Evolutionary conservation across 495 filamentous ascomycete species (phyloP).

Genomic region (Thermochaetoides thermophila): DNA sequence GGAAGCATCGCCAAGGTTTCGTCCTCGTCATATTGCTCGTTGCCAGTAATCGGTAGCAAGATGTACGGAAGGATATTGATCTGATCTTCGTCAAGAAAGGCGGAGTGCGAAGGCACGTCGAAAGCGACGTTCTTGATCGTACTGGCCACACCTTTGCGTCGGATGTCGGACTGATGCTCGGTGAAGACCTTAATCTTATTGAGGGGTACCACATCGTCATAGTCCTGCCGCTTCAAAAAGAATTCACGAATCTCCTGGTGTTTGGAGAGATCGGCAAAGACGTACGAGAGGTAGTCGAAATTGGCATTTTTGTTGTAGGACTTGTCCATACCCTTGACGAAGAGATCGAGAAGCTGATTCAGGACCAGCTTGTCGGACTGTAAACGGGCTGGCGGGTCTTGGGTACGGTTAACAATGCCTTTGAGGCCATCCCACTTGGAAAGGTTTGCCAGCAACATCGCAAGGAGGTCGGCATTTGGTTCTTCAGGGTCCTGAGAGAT

Average conservation of each 20-base stretch:
- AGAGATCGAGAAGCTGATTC: slow-evolving; percentile 87
- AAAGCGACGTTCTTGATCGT: slow-evolving; percentile 80
- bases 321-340: slow-evolving; percentile 76
- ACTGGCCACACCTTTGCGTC: slow-evolving; percentile 79
- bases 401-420: slow-evolving; percentile 48
- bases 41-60: slow-evolving; percentile 49
- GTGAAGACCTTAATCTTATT: slow-evolving; percentile 88
- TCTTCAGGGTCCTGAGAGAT: slow-evolving; percentile 39
- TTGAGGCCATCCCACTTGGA: slow-evolving; percentile 61
- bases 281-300: slow-evolving; percentile 83
- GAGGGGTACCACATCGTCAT: slow-evolving; percentile 66
- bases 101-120: slow-evolving; percentile 52
- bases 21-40: slow-evolving; percentile 50
- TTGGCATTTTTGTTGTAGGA: slow-evolving; percentile 72
- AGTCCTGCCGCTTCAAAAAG: slow-evolving; percentile 55
- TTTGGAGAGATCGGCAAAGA: slow-evolving; percentile 87
- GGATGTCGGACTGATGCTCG: slow-evolving; percentile 62
- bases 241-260: slow-evolving; percentile 57
- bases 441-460: slow-evolving; percentile 89
- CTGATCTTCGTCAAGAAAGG: slow-evolving; percentile 50
- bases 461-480: slow-evolving; percentile 65
- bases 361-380: slow-evolving; percentile 60
- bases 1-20: slow-evolving; percentile 69
- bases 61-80: slow-evolving; percentile 78
- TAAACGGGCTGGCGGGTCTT: slow-evolving; percentile 40